Conservation (phyloP, 495 filamentous ascomycete genomes). For the Annulohypoxylon maeteangense region DNA sequence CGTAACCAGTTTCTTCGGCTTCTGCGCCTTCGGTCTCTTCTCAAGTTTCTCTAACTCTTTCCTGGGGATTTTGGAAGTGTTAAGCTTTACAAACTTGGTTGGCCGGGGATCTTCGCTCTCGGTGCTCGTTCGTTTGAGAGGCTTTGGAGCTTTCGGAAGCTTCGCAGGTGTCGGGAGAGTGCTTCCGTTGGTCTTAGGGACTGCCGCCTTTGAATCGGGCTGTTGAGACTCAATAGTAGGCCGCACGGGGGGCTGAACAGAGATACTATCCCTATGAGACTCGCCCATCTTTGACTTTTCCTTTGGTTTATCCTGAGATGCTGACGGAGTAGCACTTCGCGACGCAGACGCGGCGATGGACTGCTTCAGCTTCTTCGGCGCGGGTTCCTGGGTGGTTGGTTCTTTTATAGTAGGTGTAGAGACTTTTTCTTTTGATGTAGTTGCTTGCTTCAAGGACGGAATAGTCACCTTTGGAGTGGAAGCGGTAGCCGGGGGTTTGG, state of each 20-base stretch:
- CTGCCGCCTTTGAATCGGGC: constrained; percentile 24
- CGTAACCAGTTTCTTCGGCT: constrained; percentile 22
- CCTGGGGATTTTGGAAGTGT: constrained; percentile 40
- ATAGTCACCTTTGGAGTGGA: constrained; percentile 25
- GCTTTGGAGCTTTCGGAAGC: constrained; percentile 27
- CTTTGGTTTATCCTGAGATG: constrained; percentile 15
- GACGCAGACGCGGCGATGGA: background rate
- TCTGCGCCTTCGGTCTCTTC: constrained; percentile 7
- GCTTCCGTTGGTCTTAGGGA: constrained; percentile 40
- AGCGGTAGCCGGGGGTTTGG: constrained; percentile 3
- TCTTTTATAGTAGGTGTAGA: constrained; percentile 15
- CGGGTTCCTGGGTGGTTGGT: constrained; percentile 10
- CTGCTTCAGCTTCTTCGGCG: constrained; percentile 23
- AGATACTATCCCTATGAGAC: constrained; percentile 39
- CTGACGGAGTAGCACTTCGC: constrained; percentile 18
- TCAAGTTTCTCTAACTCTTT: constrained; percentile 27
- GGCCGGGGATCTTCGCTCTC: constrained; percentile 47
- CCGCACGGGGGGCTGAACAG: constrained; percentile 41
- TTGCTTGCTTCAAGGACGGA: constrained; percentile 13
- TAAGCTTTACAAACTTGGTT: constrained; percentile 52
- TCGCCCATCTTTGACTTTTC: constrained; percentile 8
- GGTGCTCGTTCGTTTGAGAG: constrained; percentile 41
- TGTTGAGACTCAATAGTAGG: constrained; percentile 42
- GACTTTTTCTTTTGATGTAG: constrained; percentile 17
- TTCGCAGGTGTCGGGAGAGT: constrained; percentile 30